Percentiles rank a stretch among this genome's conserved stretches.
Conservation (phyloP, 495 filamentous ascomycete genomes). For the Podospora sp. region DNA sequence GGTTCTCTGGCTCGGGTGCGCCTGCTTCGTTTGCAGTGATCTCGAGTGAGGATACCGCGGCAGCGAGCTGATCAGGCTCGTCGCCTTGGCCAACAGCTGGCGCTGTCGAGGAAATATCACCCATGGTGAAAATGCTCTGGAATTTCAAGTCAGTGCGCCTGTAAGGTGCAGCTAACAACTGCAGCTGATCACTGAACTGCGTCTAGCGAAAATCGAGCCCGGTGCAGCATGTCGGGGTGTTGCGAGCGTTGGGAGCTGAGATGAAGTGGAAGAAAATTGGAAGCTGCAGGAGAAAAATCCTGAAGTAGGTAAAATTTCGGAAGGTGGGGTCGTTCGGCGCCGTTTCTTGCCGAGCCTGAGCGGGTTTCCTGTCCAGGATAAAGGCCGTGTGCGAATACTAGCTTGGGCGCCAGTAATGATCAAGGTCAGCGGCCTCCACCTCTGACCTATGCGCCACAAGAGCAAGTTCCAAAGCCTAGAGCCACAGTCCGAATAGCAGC, state of each 20-base stretch:
- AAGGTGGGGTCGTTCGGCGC: neutral
- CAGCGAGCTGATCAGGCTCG: conserved; percentile 30
- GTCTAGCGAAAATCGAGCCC: conserved; percentile 26
- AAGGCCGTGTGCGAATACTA: neutral
- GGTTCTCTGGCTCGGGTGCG: conserved; percentile 25
- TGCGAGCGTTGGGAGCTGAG: conserved; percentile 13
- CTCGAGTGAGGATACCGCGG: conserved; percentile 35
- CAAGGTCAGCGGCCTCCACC: neutral
- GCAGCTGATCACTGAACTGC: conserved; percentile 33
- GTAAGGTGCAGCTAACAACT: conserved; percentile 30
- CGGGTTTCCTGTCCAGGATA: neutral
- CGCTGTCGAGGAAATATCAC: conserved; percentile 20
- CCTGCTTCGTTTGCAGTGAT: conserved; percentile 24
- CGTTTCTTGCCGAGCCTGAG: neutral
- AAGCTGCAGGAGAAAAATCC: conserved; percentile 8
- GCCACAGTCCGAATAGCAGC: conserved; percentile 8
- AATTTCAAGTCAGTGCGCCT: conserved; percentile 25
- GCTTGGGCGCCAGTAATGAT: neutral
- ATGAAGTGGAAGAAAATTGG: conserved; percentile 23
- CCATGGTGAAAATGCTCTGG: conserved; percentile 24
- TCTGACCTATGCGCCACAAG: neutral
- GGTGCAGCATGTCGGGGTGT: conserved; percentile 27
- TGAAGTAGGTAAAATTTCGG: neutral
- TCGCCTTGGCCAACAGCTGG: conserved; percentile 20
- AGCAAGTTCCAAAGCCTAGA: neutral